Base-by-base conservation (phyloP, 1,284 basidiomycete genomes). In the Cystobasidium sp. region DNA sequence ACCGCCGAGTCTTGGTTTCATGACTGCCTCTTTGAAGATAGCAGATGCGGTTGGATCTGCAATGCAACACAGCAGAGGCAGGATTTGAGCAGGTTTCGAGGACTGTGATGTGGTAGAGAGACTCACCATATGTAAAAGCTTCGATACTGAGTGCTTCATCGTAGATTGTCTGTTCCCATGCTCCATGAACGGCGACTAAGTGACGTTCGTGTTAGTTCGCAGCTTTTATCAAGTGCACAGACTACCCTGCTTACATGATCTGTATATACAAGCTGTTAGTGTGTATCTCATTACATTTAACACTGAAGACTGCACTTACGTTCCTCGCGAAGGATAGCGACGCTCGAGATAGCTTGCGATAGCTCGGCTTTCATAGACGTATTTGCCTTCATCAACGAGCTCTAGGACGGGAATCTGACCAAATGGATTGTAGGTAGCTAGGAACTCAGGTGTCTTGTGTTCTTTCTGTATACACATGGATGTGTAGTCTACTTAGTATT, bases 101-200 rank as follows among this genome's bases (percentile, higher is more conserved):
- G 31, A 31, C 1, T 5, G 31, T 5, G 5, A 31, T 5, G 2
- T 31, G 31, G 31, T 5, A 31, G 31, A 31, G 5, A 31, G 7
- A n/a, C 61, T 24, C 20, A 73, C 70, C 70, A 41, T 44, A 73
- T n/a, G 63, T 22, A 24, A 73, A 73, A n/a, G 70, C 70, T 39
- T 73, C 70, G 22, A 73, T 59, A 52, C 70, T 73, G 9, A 66
- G 20, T 3, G 70, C 70, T 51, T 73, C 46, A 16, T 73, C 70
- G 52, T 73, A 73, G 43, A 64, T 52, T n/a, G 62, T 63, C 31
- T 73, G 31, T 39, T 56, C 58, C 22, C 39, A 49, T 18, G 43
- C 22, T 22, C 70, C 70, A 49, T 65, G 22, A 16, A 73, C 63
- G 41, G 52, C 61, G 20, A 73, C 70, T 73, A 22, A 6, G 6